Evolutionary conservation across 345 rosid species (phyloP).

Genomic region (Citrus inodora): DNA sequence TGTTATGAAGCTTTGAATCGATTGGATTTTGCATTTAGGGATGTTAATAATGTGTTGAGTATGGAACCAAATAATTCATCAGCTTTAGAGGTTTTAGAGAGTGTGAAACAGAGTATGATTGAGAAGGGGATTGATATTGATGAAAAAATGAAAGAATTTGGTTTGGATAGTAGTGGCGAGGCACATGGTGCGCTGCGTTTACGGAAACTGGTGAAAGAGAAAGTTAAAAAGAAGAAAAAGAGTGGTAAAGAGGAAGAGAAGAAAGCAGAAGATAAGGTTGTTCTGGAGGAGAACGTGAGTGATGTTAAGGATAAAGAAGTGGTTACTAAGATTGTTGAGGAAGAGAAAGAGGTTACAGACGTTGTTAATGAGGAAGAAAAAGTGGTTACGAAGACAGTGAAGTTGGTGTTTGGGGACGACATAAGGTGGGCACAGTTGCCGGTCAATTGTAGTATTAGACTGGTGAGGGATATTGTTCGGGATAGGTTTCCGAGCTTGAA

Average conservation of each 20-base stretch:
- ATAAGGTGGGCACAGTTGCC: conserved; percentile 92
- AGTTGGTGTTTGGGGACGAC: conserved; percentile 89
- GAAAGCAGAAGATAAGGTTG: conserved; percentile 26
- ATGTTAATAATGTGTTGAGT: conserved; percentile 64
- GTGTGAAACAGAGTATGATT: conserved; percentile 56
- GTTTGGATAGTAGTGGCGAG: conserved; percentile 38
- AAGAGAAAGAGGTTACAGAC: conserved; percentile 37
- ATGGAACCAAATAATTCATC: conserved; percentile 77
- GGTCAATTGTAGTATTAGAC: conserved; percentile 48
- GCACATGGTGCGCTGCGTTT: conserved; percentile 31
- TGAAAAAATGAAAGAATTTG: conserved; percentile 50
- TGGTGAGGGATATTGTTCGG: conserved; percentile 71
- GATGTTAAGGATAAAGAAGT: conserved; percentile 51
- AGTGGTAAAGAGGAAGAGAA: conserved; percentile 23
- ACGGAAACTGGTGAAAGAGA: conserved; percentile 62
- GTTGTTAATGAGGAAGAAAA: conserved; percentile 48
- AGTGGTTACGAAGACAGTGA: conserved; percentile 61
- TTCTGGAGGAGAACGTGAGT: conserved; percentile 40
- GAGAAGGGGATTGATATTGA: conserved; percentile 67
- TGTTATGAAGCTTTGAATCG: conserved; percentile 87
- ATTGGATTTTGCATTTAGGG: conserved; percentile 85
- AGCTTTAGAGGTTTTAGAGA: conserved; percentile 71
- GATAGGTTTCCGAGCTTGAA: conserved; percentile 77
- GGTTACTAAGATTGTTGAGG: conserved; percentile 44
- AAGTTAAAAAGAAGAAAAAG: conserved; percentile 61